Evolutionary conservation across 2,329 filamentous ascomycete genomes (phyloP).

Genomic region (Colletotrichum sp.): DNA sequence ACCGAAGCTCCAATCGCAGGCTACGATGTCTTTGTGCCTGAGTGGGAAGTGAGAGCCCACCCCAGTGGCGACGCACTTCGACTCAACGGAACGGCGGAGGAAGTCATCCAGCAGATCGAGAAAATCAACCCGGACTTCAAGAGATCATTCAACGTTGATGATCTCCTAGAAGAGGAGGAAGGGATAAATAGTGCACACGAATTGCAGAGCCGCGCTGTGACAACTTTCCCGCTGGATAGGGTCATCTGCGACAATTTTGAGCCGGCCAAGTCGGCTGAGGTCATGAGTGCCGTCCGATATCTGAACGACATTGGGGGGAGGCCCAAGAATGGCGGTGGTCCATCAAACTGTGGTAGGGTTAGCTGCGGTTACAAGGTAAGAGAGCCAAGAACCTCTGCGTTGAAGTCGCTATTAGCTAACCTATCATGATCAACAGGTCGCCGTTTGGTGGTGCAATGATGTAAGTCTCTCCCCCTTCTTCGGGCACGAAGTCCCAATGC

Average conservation of each 20-base stretch:
- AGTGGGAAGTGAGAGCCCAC: slow-evolving; percentile 21
- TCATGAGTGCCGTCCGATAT: not conserved
- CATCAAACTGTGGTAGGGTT: not conserved
- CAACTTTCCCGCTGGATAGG: not conserved
- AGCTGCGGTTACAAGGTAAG: not conserved
- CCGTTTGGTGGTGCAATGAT: not conserved
- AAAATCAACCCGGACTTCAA: not conserved
- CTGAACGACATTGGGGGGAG: not conserved
- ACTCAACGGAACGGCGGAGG: not conserved
- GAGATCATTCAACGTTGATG: not conserved
- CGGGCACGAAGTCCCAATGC: not conserved
- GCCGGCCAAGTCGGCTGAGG: not conserved
- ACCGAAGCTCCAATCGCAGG: not conserved
- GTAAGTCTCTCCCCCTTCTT: not conserved
- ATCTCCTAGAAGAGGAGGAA: not conserved
- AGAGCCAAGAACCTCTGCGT: not conserved
- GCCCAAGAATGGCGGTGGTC: not conserved
- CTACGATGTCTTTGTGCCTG: not conserved
- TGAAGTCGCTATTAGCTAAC: not conserved
- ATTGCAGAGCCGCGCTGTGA: not conserved
- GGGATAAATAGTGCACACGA: not conserved
- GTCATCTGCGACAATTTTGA: not conserved
- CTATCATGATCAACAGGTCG: not conserved
- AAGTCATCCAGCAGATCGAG: not conserved
- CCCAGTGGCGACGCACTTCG: not conserved